Percentiles rank a stretch among this genome's conserved stretches.
Evolutionary conservation across 345 rosid species (phyloP).

Genomic region (Cochlearia excelsa): DNA sequence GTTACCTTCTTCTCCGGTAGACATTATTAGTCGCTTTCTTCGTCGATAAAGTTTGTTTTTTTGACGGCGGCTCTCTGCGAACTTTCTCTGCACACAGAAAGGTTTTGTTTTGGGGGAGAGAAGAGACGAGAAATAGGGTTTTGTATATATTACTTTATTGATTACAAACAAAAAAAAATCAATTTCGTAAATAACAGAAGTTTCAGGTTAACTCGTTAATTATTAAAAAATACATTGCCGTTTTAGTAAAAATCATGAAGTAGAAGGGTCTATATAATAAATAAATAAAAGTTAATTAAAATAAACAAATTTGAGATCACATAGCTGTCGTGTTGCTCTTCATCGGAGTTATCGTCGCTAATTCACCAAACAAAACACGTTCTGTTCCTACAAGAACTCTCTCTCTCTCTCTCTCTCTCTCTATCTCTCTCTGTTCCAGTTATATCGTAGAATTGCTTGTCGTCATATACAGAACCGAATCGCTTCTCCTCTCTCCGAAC

Average conservation of each 20-base stretch:
- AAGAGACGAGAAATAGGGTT: slow-evolving; percentile 10
- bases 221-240: no score
- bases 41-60: background rate
- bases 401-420: background rate
- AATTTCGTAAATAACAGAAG: no score
- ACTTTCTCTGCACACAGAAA: background rate
- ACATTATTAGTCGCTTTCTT: slow-evolving; percentile 4
- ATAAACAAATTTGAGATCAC: slow-evolving; percentile 6
- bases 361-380: slow-evolving; percentile 9
- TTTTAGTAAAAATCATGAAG: no score
- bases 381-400: slow-evolving; percentile 10
- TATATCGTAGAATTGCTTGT: slow-evolving; percentile 5
- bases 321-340: slow-evolving; percentile 27
- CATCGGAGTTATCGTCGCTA: slow-evolving; percentile 34
- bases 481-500: no score
- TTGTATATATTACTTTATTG: background rate
- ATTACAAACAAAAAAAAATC: no score
- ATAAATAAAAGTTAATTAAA: no score
- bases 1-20: slow-evolving; percentile 40
- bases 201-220: no score
- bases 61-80: slow-evolving; percentile 18
- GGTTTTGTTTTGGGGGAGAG: slow-evolving; percentile 1
- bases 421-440: background rate
- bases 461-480: no score
- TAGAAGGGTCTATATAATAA: no score